Evolutionary conservation across 106 monocot species (phyloP), one percentile per base, ranked within the genome.

Genomic region (Acorus gramineus): DNA sequence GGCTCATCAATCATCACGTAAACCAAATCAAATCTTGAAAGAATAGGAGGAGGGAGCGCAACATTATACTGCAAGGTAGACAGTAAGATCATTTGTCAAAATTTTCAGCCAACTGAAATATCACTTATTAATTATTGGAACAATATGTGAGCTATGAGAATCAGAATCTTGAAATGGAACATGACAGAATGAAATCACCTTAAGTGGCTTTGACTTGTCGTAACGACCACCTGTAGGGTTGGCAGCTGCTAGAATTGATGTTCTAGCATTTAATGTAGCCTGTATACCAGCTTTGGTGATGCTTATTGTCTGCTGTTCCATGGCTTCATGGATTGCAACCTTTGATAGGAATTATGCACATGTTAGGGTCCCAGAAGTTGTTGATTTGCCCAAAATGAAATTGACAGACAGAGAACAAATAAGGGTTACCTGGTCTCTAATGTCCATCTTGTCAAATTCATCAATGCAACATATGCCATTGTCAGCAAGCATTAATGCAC

Each of bases 301-400:
- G 66, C 96, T 98, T 62, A 98, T 98, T 2, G 96, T 98, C 71
- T 98, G 96, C 12, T 98, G 96, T 69, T 91, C 96, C 96, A 98
- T 98, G 60, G 96, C 96, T 77, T 98, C 96, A 53, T 98, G 96
- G 73, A 98, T 98, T 50, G 96, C 96, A 79, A 98, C 96, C 96
- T 90, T 75, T 14, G 61, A 42, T 46, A 28, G 28, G 28, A 28
- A 28, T 28, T 28, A 28, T 28, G 28, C 28, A 50, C 10, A 7
- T 47, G 10, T 64, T 49, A 49, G 12, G 12, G 5, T 2, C 28
- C 46, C 4, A 62, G 28, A 28, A 45, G 6, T 47, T 60, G 51
- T 44, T 5, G 14, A 47, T 46, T n/a, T 13, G 11, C n/a, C 69
- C 48, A 14, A 50, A 44, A 5, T 50, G 8, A 13, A 7, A 55